A percentile compares a stretch with the other conserved stretches of the same genome.
Conservation (phyloP, 1,139 yeast species). For the Arxiozyma slooffiae region DNA sequence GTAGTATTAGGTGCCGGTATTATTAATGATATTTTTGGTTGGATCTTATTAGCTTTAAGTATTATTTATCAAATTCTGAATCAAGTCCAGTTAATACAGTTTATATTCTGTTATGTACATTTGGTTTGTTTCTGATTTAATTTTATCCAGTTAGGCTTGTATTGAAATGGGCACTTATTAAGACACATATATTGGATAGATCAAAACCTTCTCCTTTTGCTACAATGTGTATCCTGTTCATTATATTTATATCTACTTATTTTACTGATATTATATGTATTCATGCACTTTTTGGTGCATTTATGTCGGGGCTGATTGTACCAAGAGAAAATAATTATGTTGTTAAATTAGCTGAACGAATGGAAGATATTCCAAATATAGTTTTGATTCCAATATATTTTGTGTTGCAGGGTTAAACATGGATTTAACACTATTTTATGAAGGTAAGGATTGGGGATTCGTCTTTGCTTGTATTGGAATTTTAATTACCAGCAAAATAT, state of each 20-base stretch:
- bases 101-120: slow-evolving; percentile 53
- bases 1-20: slow-evolving; percentile 75
- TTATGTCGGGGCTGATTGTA: slow-evolving; percentile 64
- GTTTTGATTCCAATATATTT: slow-evolving; percentile 67
- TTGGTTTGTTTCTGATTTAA: slow-evolving; percentile 58
- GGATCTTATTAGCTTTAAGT: slow-evolving; percentile 67
- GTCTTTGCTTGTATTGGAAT: slow-evolving; percentile 53
- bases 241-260: slow-evolving; percentile 59
- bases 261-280: slow-evolving; percentile 76
- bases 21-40: slow-evolving; percentile 68
- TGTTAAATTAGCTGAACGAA: slow-evolving; percentile 55
- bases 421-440: slow-evolving; percentile 50
- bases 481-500: slow-evolving; percentile 57
- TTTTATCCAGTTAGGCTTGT: slow-evolving; percentile 36
- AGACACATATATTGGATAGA: slow-evolving; percentile 34
- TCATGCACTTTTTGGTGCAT: slow-evolving; percentile 75
- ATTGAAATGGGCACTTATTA: slow-evolving; percentile 41
- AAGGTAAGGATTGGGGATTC: slow-evolving; percentile 70
- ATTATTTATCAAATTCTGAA: slow-evolving; percentile 68
- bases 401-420: slow-evolving; percentile 64
- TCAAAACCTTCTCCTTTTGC: slow-evolving; percentile 59
- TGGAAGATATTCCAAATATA: slow-evolving; percentile 67
- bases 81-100: slow-evolving; percentile 53
- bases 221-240: slow-evolving; percentile 45
- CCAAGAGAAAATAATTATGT: slow-evolving; percentile 72